Base-by-base conservation (phyloP, 306 rosid genomes). In the Lablab purpureus region DNA sequence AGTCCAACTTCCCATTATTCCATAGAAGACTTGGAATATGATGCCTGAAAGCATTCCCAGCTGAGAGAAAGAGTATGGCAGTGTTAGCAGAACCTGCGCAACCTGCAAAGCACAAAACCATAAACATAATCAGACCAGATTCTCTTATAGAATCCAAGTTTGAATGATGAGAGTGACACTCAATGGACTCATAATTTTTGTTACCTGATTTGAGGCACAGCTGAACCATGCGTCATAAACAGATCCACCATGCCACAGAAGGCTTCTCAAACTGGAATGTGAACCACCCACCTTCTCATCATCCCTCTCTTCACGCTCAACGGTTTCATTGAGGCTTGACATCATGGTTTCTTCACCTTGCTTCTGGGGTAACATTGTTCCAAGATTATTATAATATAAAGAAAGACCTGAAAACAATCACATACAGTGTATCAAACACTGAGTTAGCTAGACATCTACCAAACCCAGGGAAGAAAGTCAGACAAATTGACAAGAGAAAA, bases 201-300 rank as follows among this genome's bases (percentile, higher is more conserved):
- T 34, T 83, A 94, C 99, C 93, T 94, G 99, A 80, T 92, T 94
- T 49, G 99, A 94, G 11, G 99, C 97, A 65, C 99, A 94, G 63
- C 93, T 92, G 84, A 94, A 94, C 99, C 99, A 94, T 13, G 99
- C 99, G 80, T 94, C 99, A 71, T 91, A 94, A 43, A 73, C 93
- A 81, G 99, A 94, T 8, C 99, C 99, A 58, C 99, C 99, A 78
- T 94, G 93, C 97, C 97, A 94, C 69, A 94, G 93, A 56, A 92
- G 6, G 85, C 25, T 87, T 63, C 81, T 87, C 56, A 89, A 32
- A 77, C 84, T 77, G 18, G 92, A 88, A 80, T 40, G 63, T 23
- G 90, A 67, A 23, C 36, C 46, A 17, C 79, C 89, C 58, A 19
- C 69, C 17, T 73, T 88, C 62, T 87, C 90, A 68, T 87, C 96